phyloP scores from a whole-genome alignment of 2,329 filamentous ascomycete species.

The Lachnellula suecica region DNA sequence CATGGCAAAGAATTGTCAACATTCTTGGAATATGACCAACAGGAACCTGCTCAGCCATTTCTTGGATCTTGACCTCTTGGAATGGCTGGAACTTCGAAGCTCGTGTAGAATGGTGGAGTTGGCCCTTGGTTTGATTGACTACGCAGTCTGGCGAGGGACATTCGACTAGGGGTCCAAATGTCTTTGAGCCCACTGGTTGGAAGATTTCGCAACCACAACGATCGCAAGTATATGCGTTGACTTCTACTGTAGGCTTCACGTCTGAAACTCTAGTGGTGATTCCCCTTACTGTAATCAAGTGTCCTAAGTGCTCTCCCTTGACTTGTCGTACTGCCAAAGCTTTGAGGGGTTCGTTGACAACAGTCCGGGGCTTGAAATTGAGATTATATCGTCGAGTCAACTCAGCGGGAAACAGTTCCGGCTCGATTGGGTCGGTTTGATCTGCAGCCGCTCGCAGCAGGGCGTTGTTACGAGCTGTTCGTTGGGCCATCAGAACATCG shows the following conservation, averaged over 20 bases:
- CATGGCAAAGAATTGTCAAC: slow-evolving; percentile 86
- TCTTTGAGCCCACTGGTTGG: slow-evolving; percentile 88
- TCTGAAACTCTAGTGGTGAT: slow-evolving; percentile 96
- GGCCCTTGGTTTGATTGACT: slow-evolving; percentile 86
- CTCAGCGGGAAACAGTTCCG: slow-evolving; percentile 85
- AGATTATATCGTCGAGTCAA: slow-evolving; percentile 92
- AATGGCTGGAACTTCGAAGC: slow-evolving; percentile 97
- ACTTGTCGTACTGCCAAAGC: slow-evolving; percentile 89
- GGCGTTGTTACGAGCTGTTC: slow-evolving; percentile 80
- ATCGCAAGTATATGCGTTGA: slow-evolving; percentile 97
- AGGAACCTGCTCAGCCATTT: slow-evolving; percentile 98
- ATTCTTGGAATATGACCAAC: slow-evolving; percentile 96
- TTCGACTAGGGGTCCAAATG: slow-evolving; percentile 81
- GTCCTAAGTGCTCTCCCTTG: slow-evolving; percentile 86
- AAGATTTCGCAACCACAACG: slow-evolving; percentile 96
- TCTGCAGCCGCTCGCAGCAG: slow-evolving; percentile 67
- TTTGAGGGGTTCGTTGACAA: slow-evolving; percentile 61
- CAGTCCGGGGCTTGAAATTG: slow-evolving; percentile 90
- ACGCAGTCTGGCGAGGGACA: slow-evolving; percentile 91
- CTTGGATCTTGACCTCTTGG: slow-evolving; percentile 97
- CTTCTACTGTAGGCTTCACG: slow-evolving; percentile 95
- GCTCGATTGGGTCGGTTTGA: slow-evolving; percentile 62
- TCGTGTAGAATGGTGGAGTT: slow-evolving; percentile 90
- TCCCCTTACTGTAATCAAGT: slow-evolving; percentile 89
- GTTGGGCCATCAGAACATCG: slow-evolving; percentile 93